Evolutionary conservation across 2,329 filamentous ascomycete species (phyloP), one percentile per base, ranked within the genome.

Genomic region (Aspergillus fischeri): DNA sequence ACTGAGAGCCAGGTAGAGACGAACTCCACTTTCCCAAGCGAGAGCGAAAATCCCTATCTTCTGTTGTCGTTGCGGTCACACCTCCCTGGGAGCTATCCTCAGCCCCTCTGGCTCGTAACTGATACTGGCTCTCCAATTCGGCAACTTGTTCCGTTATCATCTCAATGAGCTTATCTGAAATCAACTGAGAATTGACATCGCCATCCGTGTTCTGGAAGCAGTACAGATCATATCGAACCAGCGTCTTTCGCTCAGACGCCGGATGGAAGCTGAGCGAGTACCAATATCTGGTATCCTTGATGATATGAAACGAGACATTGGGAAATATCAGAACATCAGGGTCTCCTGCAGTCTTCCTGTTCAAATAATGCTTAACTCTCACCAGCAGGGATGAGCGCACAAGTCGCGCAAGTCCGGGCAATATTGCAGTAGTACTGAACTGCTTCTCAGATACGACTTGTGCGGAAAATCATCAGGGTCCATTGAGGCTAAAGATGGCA

Each of bases 181-280:
- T 29, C 1, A 32, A 38, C 2, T 61, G 14, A 4, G 24, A 8
- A 3, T 32, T 10, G 2, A 29, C 49, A 7, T 58, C 25, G 2
- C 3, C n/a, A 2, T 29, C 32, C 20, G 11, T 47, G 20, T 9
- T 52, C 59, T 6, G 48, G 3, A 27, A 3, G 42, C 55, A 38
- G 45, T 70, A 72, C 1, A 73, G 24, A 38, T 74, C 72, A 49
- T 67, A 73, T 52, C 71, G 67, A n/a, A 74, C 45, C 1, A 61
- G 51, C 0, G 70, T 71, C 35, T 50, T 68, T 5, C 53, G 55
- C 45, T 67, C 65, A 1, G 68, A 67, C 0, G 59, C 52, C 1
- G 72, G 70, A 8, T 69, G 28, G 9, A 73, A 63, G 20, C 59
- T 67, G 21, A 75, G 14, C 0, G 63, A 61, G 7, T 68, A 59